Evolutionary conservation across 306 rosid genomes (phyloP), one percentile per base, ranked within the genome.

Genomic region (Purshia tridentata): DNA sequence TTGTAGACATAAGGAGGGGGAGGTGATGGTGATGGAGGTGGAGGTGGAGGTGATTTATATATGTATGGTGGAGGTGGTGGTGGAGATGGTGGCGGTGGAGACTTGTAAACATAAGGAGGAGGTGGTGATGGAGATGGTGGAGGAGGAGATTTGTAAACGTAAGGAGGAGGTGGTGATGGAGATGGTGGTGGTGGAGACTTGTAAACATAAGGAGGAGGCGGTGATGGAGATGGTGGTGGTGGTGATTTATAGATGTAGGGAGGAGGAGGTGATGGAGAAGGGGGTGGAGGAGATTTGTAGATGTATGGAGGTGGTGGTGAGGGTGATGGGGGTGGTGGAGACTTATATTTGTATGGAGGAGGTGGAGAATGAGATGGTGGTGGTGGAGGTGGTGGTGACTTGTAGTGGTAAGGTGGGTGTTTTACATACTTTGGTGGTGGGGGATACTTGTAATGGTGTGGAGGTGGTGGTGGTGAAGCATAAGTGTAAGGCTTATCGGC

Each of bases 151-250:
- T 50, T 50, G 8, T 50, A 50, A 5, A 50, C 54, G 1, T 50
- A 46, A 0, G 50, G 50, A 46, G 50, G 55, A 1, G 55, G 55
- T 0, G 55, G 19, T 0, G 55, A 50, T 50, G 55, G 55, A 50
- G 55, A 50, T 50, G 55, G 55, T 50, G 55, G 55, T 14, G 55
- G 55, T 14, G 55, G 55, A 50, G 55, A 50, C 15, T 50, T 50
- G 16, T 51, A 51, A 6, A 56, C 16, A 1, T 56, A 56, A 0
- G 61, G 61, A 20, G 61, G 61, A 0, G 61, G 40, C 0, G 61
- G 15, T 4, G 37, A 8, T 0, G 61, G 61, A 0, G 61, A 16
- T 0, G 61, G 15, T 4, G 37, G 9, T 0, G 39, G 39, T 0
- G 61, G 20, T 0, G 61, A 53, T 3, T 53, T 53, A 23, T 53